A percentile compares a stretch with the other conserved stretches of the same genome.
Evolutionary conservation across 768 basidiomycete species (phyloP).

Genomic region (Xerocomellus intermedius): DNA sequence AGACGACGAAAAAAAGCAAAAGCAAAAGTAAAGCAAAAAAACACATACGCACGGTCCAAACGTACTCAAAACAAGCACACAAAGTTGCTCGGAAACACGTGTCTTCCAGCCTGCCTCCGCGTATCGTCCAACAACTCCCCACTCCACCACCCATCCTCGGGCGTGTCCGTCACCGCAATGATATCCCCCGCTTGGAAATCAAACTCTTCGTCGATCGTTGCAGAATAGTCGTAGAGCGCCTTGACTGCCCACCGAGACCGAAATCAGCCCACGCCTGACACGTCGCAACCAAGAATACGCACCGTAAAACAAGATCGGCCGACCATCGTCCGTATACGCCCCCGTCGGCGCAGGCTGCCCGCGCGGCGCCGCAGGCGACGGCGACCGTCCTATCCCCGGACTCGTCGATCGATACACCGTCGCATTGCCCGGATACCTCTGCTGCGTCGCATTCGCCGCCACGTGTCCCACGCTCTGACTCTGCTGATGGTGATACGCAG

Average conservation of each 20-base stretch:
- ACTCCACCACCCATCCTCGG: slow-evolving; percentile 98
- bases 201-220: slow-evolving; percentile 89
- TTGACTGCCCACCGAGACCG: slow-evolving; percentile 52
- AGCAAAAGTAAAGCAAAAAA: neutral
- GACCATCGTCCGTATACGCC: slow-evolving; percentile 80
- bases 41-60: too few species aligned
- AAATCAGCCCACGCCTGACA: too few species aligned
- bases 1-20: neutral
- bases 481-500: slow-evolving; percentile 9
- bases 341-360: slow-evolving; percentile 56
- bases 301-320: slow-evolving; percentile 88
- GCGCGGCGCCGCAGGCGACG: slow-evolving; percentile 46
- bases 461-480: slow-evolving; percentile 27
- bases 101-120: slow-evolving; percentile 64
- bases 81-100: slow-evolving; percentile 89
- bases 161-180: slow-evolving; percentile 91
- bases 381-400: slow-evolving; percentile 44
- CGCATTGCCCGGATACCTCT: slow-evolving; percentile 24
- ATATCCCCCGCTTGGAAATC: slow-evolving; percentile 95
- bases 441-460: slow-evolving; percentile 34
- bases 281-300: slow-evolving; percentile 25
- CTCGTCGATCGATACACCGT: slow-evolving; percentile 42
- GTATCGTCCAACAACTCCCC: slow-evolving; percentile 81
- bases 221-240: slow-evolving; percentile 84
- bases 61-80: slow-evolving; percentile 65